Evolutionary conservation across 371 early-diverging fungal genomes (phyloP).

Genomic region (Gilbertella persicaria): DNA sequence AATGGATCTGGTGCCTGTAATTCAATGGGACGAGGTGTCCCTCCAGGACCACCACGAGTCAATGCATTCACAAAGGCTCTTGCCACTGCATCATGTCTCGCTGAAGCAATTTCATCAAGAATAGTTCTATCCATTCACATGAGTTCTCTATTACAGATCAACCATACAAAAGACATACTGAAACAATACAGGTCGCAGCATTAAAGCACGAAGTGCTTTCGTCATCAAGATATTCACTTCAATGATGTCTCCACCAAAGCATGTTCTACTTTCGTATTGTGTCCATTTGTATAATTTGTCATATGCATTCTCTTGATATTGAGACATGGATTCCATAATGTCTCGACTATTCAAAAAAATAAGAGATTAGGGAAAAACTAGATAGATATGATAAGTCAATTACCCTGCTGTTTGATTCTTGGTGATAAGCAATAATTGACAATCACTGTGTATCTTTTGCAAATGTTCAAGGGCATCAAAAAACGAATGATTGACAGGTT

Average conservation of each 20-base stretch:
- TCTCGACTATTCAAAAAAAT: constrained; percentile 52
- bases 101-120: constrained; percentile 72
- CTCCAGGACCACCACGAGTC: constrained; percentile 84
- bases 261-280: constrained; percentile 65
- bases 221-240: constrained; percentile 70
- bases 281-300: constrained; percentile 82
- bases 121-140: constrained; percentile 45
- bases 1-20: constrained; percentile 89
- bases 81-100: constrained; percentile 71
- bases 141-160: neutral
- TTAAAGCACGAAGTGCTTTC: constrained; percentile 71
- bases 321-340: constrained; percentile 77
- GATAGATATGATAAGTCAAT: neutral
- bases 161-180: constrained; percentile 50
- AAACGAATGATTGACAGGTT: constrained; percentile 60
- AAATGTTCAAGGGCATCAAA: constrained; percentile 75
- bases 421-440: constrained; percentile 74
- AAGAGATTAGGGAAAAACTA: neutral
- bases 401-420: constrained; percentile 81
- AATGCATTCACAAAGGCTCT: constrained; percentile 80
- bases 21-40: constrained; percentile 89
- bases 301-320: constrained; percentile 75
- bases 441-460: constrained; percentile 76
- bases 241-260: constrained; percentile 71
- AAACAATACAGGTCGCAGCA: constrained; percentile 74